phyloP scores from a whole-genome alignment of 2,329 filamentous ascomycete genomes.

The Elsinoe fawcettii region DNA sequence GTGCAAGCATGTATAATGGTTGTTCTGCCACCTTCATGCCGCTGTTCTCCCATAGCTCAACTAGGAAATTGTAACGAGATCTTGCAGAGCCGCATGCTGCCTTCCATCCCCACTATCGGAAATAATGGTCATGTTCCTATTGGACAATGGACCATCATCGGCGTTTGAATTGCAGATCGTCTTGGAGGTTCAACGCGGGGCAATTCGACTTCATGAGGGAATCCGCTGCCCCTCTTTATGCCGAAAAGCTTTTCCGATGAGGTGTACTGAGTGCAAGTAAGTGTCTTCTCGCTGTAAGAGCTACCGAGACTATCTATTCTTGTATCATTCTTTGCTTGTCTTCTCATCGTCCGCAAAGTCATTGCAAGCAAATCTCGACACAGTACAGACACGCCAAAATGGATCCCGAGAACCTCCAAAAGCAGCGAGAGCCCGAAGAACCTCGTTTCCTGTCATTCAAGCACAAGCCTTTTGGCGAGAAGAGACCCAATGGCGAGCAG shows the following conservation, averaged over 20 bases:
- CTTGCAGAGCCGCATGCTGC: background rate
- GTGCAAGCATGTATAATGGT: background rate
- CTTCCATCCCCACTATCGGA: background rate
- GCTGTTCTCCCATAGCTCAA: background rate
- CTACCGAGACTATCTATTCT: background rate
- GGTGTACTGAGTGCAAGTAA: background rate
- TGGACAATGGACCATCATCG: background rate
- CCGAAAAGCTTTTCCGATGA: slow-evolving; percentile 4
- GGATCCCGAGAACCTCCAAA: slow-evolving; percentile 31
- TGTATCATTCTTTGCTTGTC: background rate
- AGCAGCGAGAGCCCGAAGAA: slow-evolving; percentile 35
- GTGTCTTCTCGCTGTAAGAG: background rate
- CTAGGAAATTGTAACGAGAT: background rate
- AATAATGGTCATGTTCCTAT: slow-evolving; percentile 9
- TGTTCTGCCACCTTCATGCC: background rate
- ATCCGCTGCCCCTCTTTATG: background rate
- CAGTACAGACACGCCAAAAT: slow-evolving; percentile 20
- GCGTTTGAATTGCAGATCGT: slow-evolving; percentile 3
- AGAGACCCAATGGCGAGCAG: slow-evolving; percentile 47
- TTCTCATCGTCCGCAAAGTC: background rate
- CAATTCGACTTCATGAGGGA: slow-evolving; percentile 1
- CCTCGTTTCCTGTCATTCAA: slow-evolving; percentile 51
- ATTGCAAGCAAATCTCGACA: background rate
- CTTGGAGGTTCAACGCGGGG: background rate
- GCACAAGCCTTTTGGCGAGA: slow-evolving; percentile 25